These are phyloP conservation scores for Fonsecaea erecta DNA, from an alignment of 2,329 filamentous ascomycete genomes.

Conservation along the genomic window DNA sequence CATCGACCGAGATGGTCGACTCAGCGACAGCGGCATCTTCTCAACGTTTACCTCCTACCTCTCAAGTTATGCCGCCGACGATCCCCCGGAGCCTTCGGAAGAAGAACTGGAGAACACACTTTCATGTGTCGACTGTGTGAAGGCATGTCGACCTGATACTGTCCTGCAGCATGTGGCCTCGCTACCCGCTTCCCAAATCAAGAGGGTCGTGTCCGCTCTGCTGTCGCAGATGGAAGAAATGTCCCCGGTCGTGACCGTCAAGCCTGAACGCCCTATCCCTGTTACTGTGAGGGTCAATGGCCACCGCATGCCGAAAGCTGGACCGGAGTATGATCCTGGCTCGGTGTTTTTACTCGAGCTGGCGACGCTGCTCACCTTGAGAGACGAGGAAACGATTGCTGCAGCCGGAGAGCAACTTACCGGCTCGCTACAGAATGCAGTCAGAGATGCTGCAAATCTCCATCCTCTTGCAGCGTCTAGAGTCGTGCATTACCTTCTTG, in stretches of 20 bases:
- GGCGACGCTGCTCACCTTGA: constrained; percentile 77
- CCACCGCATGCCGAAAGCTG: constrained; percentile 60
- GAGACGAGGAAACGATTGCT: constrained; percentile 73
- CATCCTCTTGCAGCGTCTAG: constrained; percentile 85
- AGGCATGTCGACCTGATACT: constrained; percentile 80
- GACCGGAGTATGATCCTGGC: constrained; percentile 78
- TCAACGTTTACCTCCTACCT: constrained; percentile 96
- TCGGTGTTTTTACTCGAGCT: constrained; percentile 91
- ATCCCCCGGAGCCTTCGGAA: constrained; percentile 94
- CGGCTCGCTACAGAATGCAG: constrained; percentile 76
- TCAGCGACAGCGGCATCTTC: constrained; percentile 82
- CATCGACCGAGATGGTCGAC: constrained; percentile 81
- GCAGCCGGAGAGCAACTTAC: constrained; percentile 78
- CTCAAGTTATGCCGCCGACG: constrained; percentile 97
- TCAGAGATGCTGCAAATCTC: constrained; percentile 77
- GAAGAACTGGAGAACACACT: constrained; percentile 96
- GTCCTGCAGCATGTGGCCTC: constrained; percentile 81
- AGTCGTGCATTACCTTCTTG: constrained; percentile 83
- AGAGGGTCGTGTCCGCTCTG: constrained; percentile 71
- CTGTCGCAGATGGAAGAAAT: constrained; percentile 84
- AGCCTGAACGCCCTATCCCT: constrained; percentile 74
- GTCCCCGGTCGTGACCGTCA: constrained; percentile 79
- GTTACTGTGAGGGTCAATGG: constrained; percentile 64
- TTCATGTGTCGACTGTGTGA: constrained; percentile 91
- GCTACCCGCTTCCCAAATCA: constrained; percentile 64